These are phyloP conservation scores for Exophiala mesophila DNA, from an alignment of 2,329 filamentous ascomycete species.

Conservation along the genomic window DNA sequence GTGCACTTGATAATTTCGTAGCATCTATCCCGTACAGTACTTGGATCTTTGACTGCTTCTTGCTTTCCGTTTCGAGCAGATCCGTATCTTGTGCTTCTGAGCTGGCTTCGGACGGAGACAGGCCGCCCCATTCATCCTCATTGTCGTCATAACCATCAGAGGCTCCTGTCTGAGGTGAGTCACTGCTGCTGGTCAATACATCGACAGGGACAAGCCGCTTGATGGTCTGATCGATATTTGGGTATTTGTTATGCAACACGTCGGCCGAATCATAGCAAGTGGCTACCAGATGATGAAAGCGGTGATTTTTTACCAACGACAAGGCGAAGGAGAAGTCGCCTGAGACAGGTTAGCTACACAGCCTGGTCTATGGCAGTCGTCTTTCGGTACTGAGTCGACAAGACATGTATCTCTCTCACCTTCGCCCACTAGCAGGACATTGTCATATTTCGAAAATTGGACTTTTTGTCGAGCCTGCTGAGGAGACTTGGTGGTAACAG, in stretches of 20 bases:
- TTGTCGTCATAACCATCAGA: conserved; percentile 7
- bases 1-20: conserved; percentile 35
- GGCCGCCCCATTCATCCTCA: conserved; percentile 22
- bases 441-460: conserved; percentile 39
- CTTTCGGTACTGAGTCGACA: not conserved
- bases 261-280: conserved; percentile 44
- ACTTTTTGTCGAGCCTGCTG: conserved; percentile 14
- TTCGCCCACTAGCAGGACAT: conserved; percentile 42
- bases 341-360: too few species aligned
- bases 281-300: conserved; percentile 36
- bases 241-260: conserved; percentile 65
- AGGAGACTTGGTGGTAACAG: conserved; percentile 1
- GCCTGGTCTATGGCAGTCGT: conserved; percentile 18
- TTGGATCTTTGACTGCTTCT: conserved; percentile 23
- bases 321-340: conserved; percentile 47
- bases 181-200: conserved; percentile 20
- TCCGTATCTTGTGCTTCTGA: not conserved
- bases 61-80: conserved; percentile 1
- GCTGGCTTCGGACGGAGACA: conserved; percentile 19
- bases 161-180: conserved; percentile 1
- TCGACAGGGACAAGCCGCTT: conserved; percentile 33
- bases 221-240: conserved; percentile 48
- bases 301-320: conserved; percentile 39
- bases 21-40: conserved; percentile 43
- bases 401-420: conserved; percentile 30